Evolutionary conservation across 2,329 filamentous ascomycete genomes (phyloP), one percentile per base, ranked within the genome.

Genomic region (Whalleya microplaca): DNA sequence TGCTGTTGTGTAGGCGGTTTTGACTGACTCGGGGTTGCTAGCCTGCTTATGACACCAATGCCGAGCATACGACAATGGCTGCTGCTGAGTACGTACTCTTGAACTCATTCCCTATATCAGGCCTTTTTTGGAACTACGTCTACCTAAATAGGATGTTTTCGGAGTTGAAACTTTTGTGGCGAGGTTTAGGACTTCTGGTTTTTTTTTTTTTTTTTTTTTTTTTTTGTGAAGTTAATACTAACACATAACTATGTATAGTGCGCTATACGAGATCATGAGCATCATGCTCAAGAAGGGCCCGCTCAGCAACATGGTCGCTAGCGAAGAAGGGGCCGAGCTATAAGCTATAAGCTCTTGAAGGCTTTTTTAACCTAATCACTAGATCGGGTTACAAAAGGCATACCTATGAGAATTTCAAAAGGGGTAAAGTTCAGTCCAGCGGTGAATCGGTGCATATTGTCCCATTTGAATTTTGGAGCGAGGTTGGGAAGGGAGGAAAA

Each of bases 261-360:
- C 82, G 0, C 71, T 90, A 23, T 90, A 86, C 66, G 87, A 90
- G 69, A 83, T 91, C 46, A 86, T 90, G 80, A 88, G 84, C 10
- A 78, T 90, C 56, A 90, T 90, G 87, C 84, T 90, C 12, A 88
- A 89, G 78, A 86, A 84, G 64, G 87, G 87, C 0, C 86, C 87
- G 0, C 72, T 90, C 66, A 71, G 69, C 54, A 67, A 66, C 6
- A 70, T 69, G 67, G 51, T 70, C n/a, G 49, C 55, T 8, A 37
- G 21, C 9, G 47, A 44, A 4, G 47, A 49, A 1, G 55, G 58
- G 14, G 44, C 45, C n/a, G 67, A 68, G 43, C 53, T 65, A 9
- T 67, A 32, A 64, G 51, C 21, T 48, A 16, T 41, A 21, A 14
- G 18, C 23, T n/a, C 16, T 23, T 32, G 12, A 18, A 10, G 32